Evolutionary conservation across 2,329 filamentous ascomycete genomes (phyloP), one percentile per base, ranked within the genome.

Genomic region (Uncinocarpus reesii): DNA sequence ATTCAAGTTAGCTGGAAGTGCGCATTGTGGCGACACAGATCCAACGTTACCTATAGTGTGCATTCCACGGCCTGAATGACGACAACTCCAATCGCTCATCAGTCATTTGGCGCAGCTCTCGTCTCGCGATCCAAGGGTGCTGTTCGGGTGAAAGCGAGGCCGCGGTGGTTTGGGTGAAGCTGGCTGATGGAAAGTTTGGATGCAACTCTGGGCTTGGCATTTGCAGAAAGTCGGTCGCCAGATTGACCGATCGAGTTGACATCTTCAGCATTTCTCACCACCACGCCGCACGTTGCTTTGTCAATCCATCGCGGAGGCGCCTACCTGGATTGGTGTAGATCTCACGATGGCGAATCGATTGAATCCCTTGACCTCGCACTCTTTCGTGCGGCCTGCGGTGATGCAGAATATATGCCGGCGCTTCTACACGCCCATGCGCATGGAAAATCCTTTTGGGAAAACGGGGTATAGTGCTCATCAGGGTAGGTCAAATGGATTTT

Each of bases 51-150:
- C 35, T 34, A 31, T 35, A n/a, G n/a, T 35, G 40, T 37, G 36
- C 49, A 53, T 52, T 48, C 44, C 50, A 52, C 21, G 36, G 13
- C 20, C 26, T 32, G 7, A 18, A 21, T 24, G 20, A 13, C 16
- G 6, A 26, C 28, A 28, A 28, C 15, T 20, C 11, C 20, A n/a
- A 26, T 26, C 26, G 13, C 26, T 15, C 15, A 21, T 15, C 36
- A 40, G 21, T 8, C 20, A 2, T 13, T 26, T 28, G 23, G 11
- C 18, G 24, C 7, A 29, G 6, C 15, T 4, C 21, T 29, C 24
- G 10, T 21, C n/a, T 5, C 29, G 7, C 23, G 24, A 29, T 29
- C 5, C 20, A 24, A 10, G 15, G 7, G 23, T 13, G 11, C 21
- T 21, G 26, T 40, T 40, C n/a, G n/a, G n/a, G n/a, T n/a, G n/a